phyloP scores from a whole-genome alignment of 495 filamentous ascomycete genomes.

The Sphaerosporella brunnea region DNA sequence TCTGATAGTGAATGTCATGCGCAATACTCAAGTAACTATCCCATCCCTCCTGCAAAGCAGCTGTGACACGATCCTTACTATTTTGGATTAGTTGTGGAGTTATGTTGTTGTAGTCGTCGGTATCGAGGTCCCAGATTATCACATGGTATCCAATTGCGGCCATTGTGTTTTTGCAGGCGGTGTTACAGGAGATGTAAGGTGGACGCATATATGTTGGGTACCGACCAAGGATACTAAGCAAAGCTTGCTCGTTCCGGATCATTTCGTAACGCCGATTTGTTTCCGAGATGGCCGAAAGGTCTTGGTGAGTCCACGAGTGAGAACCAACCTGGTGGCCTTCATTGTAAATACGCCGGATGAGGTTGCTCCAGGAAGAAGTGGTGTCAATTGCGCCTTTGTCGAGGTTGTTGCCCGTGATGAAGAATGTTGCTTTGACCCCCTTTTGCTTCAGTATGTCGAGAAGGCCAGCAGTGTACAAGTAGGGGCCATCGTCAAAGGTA shows the following conservation, averaged over 20 bases:
- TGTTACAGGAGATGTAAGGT: slow-evolving; percentile 43
- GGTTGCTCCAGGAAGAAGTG: slow-evolving; percentile 29
- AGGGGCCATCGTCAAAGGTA: slow-evolving; percentile 63
- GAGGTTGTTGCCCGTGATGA: slow-evolving; percentile 50
- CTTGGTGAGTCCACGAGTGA: slow-evolving; percentile 54
- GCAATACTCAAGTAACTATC: slow-evolving; percentile 13
- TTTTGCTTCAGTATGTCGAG: slow-evolving; percentile 43
- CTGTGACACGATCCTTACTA: slow-evolving; percentile 35
- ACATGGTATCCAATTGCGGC: slow-evolving; percentile 43
- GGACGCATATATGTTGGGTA: slow-evolving; percentile 61
- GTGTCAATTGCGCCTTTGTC: slow-evolving; percentile 42
- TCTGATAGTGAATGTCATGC: slow-evolving; percentile 25
- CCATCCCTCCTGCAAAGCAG: slow-evolving; percentile 7
- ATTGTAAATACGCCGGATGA: slow-evolving; percentile 39
- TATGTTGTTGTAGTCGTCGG: slow-evolving; percentile 47
- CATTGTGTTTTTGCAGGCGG: slow-evolving; percentile 33
- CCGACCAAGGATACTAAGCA: slow-evolving; percentile 45
- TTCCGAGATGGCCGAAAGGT: slow-evolving; percentile 36
- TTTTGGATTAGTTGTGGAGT: slow-evolving; percentile 36
- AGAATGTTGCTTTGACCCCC: slow-evolving; percentile 48
- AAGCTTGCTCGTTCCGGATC: slow-evolving; percentile 45
- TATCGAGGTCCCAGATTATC: slow-evolving; percentile 47
- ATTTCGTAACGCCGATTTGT: slow-evolving; percentile 39
- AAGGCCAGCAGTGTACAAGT: slow-evolving; percentile 42
- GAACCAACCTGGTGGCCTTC: slow-evolving; percentile 54